Evolutionary conservation across 2,329 filamentous ascomycete genomes (phyloP).

Genomic region (Diaporthe nobilis): DNA sequence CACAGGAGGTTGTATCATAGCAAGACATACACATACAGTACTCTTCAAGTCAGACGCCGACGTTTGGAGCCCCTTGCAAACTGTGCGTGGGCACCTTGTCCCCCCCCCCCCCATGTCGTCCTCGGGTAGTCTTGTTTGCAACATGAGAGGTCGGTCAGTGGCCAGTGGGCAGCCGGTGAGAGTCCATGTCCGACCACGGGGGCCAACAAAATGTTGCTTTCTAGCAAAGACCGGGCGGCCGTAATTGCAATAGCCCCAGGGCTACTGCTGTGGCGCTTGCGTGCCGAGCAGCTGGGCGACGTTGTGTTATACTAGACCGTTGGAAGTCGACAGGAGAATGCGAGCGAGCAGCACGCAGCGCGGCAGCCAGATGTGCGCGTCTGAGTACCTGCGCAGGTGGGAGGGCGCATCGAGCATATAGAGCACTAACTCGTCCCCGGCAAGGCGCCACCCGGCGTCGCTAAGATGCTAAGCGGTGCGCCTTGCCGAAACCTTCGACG

Average conservation of each 20-base stretch:
- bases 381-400: neutral
- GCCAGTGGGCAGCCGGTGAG: neutral
- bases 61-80: too few species aligned
- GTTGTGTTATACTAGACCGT: neutral
- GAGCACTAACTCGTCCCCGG: constrained; percentile 7
- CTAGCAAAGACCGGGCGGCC: neutral
- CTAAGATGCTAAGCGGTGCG: constrained; percentile 9
- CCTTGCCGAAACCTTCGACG: constrained; percentile 15
- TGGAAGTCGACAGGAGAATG: constrained; percentile 26
- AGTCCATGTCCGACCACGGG: neutral
- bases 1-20: neutral
- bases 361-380: neutral
- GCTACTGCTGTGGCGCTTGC: constrained; percentile 8
- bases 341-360: neutral
- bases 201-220: neutral
- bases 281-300: constrained; percentile 24
- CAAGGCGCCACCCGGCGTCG: neutral
- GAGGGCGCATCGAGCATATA: neutral
- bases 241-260: neutral
- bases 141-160: neutral
- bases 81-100: neutral
- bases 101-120: neutral
- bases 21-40: neutral
- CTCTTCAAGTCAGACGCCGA: neutral
- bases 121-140: neutral